Evolutionary conservation across 352 stramenopile genomes (phyloP).

Genomic region (Phytophthora pinifolia): DNA sequence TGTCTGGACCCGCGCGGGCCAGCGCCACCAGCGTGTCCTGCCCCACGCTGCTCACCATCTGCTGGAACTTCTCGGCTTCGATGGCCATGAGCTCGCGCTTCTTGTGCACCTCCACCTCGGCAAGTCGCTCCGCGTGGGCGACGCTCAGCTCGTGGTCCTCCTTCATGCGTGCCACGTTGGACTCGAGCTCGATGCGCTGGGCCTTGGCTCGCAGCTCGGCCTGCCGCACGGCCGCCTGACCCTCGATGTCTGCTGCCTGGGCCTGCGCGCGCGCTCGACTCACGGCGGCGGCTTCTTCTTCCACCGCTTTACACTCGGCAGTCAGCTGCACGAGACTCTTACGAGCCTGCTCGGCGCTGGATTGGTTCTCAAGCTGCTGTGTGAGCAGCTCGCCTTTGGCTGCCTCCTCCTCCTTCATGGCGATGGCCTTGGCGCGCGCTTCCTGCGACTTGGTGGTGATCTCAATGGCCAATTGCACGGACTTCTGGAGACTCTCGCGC

Average conservation of each 20-base stretch:
- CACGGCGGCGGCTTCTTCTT: constrained; percentile 66
- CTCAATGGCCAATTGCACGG: constrained; percentile 80
- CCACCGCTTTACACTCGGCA: constrained; percentile 67
- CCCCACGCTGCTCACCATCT: constrained; percentile 77
- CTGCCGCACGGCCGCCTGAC: constrained; percentile 65
- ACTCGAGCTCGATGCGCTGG: constrained; percentile 70
- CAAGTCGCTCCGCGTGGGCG: constrained; percentile 54
- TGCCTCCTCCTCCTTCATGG: constrained; percentile 83
- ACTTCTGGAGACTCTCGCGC: constrained; percentile 78
- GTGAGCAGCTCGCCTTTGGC: constrained; percentile 70
- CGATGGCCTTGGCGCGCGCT: constrained; percentile 71
- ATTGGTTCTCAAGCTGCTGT: constrained; percentile 82
- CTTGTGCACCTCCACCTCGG: constrained; percentile 68
- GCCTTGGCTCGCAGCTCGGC: constrained; percentile 66
- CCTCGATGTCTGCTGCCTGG: constrained; percentile 74
- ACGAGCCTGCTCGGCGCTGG: constrained; percentile 62
- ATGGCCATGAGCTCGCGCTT: constrained; percentile 81
- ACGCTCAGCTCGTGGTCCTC: constrained; percentile 69
- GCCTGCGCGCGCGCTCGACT: constrained; percentile 58
- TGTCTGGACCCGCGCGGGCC: constrained; percentile 65
- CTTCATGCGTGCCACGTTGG: constrained; percentile 48
- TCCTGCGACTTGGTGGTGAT: constrained; percentile 87
- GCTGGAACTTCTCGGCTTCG: constrained; percentile 79
- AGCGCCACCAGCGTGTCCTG: constrained; percentile 78
- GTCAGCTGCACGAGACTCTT: constrained; percentile 79